These are phyloP conservation scores for Kuraishia floccosa DNA, from an alignment of 805 yeast species.

Conservation along the genomic window DNA sequence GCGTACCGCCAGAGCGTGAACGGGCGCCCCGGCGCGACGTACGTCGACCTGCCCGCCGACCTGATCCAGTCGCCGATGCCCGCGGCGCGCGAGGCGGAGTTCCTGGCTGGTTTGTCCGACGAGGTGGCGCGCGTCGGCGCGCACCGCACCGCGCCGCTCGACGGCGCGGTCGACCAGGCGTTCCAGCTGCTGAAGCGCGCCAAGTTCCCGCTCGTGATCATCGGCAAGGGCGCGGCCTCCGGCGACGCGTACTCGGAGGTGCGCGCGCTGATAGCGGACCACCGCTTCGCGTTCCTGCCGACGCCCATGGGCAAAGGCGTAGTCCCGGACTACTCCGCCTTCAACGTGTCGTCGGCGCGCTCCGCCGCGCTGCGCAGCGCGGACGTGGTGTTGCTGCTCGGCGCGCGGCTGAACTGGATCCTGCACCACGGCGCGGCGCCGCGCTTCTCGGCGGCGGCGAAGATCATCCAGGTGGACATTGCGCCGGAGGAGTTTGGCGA, in stretches of 20 bases:
- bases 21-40: conserved; percentile 52
- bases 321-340: conserved; percentile 31
- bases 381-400: conserved; percentile 48
- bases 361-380: conserved; percentile 45
- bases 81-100: conserved; percentile 4
- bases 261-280: conserved; percentile 25
- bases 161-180: conserved; percentile 20
- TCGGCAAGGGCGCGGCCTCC: conserved; percentile 60
- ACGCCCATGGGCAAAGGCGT: conserved; percentile 79
- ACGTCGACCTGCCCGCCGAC: conserved; percentile 57
- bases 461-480: conserved; percentile 47
- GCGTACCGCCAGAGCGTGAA: conserved; percentile 31
- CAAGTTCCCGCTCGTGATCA: conserved; percentile 37
- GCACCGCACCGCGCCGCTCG: conserved; percentile 26
- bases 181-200: conserved; percentile 21
- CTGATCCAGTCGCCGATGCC: conserved; percentile 28
- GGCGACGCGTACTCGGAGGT: conserved; percentile 26
- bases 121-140: conserved; percentile 12
- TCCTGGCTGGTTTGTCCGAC: conserved; percentile 5
- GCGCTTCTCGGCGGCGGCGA: conserved; percentile 30
- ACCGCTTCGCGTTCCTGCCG: conserved; percentile 47
- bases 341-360: conserved; percentile 53
- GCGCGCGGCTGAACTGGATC: conserved; percentile 68
- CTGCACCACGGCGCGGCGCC: conserved; percentile 55
- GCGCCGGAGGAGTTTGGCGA: conserved; percentile 34